A percentile compares a stretch with the other conserved stretches of the same genome.
Evolutionary conservation across 116 monocot genomes (phyloP).

Genomic region (Posidonia oceanica): DNA sequence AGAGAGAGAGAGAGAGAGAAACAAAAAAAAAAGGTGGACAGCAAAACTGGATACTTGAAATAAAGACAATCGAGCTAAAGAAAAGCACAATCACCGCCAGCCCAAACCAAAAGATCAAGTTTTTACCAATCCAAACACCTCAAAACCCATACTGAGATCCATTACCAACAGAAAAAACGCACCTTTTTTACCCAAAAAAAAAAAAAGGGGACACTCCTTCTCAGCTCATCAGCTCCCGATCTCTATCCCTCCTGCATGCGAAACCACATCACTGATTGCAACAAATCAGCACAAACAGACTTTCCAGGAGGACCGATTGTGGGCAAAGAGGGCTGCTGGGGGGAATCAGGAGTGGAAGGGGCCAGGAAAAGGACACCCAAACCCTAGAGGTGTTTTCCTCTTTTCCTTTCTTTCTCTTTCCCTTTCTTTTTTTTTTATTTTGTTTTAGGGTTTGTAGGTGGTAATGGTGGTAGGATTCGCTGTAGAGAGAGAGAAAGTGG

Average conservation of each 20-base stretch:
- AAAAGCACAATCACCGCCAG: neutral
- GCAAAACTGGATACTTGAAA: neutral
- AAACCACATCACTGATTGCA: neutral
- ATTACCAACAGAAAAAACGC: neutral
- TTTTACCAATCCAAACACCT: neutral
- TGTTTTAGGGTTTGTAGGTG: neutral
- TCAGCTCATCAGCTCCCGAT: slow-evolving; percentile 5
- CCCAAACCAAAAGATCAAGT: neutral
- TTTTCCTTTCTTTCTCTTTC: neutral
- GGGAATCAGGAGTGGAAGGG: neutral
- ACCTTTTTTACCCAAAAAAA: neutral
- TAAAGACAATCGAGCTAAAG: neutral
- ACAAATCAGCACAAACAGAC: neutral
- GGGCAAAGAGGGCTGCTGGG: too few species aligned
- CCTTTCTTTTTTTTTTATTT: neutral
- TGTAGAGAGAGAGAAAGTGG: neutral
- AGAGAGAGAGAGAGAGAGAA: neutral
- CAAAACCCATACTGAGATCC: neutral
- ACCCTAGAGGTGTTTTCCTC: slow-evolving; percentile 2
- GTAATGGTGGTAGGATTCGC: neutral
- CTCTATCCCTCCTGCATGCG: neutral
- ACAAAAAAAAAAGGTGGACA: neutral
- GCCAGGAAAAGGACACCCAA: neutral
- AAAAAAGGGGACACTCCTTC: neutral
- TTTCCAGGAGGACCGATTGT: too few species aligned